phyloP scores from a whole-genome alignment of 140 eudicot genomes.

The Oenanthe javanica region DNA sequence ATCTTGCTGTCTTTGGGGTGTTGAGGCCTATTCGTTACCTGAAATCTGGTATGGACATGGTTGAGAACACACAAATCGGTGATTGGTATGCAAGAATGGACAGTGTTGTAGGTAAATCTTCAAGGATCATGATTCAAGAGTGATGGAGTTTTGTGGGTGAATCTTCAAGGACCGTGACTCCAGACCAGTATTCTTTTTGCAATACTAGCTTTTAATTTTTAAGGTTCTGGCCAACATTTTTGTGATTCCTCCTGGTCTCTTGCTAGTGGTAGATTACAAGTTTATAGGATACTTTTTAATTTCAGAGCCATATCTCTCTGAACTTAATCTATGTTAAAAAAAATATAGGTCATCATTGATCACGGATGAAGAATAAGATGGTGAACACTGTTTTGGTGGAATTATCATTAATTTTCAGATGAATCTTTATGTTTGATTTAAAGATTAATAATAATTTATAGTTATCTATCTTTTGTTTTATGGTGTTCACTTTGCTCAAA shows the following conservation, averaged over 20 bases:
- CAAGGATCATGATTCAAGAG: slow-evolving; percentile 32
- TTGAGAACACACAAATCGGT: slow-evolving; percentile 84
- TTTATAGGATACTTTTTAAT: not conserved
- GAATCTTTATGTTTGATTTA: not conserved
- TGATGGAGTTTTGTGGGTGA: not conserved
- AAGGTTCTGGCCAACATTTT: not conserved
- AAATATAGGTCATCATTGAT: not conserved
- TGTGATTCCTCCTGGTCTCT: not conserved
- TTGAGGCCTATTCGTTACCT: slow-evolving; percentile 81
- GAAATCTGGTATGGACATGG: slow-evolving; percentile 85
- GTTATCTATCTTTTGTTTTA: not conserved
- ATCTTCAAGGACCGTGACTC: not conserved
- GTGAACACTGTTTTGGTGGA: not conserved
- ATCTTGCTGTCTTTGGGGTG: slow-evolving; percentile 91
- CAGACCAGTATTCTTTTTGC: not conserved
- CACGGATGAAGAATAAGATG: not conserved
- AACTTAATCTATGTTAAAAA: not conserved
- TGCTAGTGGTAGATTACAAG: not conserved
- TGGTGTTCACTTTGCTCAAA: not conserved
- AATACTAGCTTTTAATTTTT: not conserved
- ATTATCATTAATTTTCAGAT: not conserved
- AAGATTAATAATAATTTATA: too few relatives aligned
- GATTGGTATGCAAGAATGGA: slow-evolving; percentile 94
- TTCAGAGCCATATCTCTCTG: not conserved
- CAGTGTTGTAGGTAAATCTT: slow-evolving; percentile 58